These are phyloP conservation scores for Byssothecium circinans DNA, from an alignment of 2,329 filamentous ascomycete species.

Conservation along the genomic window DNA sequence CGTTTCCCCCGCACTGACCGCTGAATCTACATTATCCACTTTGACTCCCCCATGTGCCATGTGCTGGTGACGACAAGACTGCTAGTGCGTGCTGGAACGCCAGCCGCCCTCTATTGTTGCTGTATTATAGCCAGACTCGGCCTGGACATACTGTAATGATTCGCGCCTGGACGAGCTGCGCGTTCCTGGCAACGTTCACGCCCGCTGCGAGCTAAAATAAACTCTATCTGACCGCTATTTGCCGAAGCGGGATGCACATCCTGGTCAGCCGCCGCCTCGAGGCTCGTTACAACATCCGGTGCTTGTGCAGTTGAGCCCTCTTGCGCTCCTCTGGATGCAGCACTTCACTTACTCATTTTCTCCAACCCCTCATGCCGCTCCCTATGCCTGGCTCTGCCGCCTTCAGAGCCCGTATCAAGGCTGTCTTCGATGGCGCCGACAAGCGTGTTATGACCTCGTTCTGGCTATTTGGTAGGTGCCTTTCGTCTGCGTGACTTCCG, in stretches of 20 bases:
- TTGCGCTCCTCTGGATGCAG: no score
- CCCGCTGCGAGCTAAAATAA: neutral
- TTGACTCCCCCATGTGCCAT: neutral
- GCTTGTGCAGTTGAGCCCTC: no score
- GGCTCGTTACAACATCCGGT: neutral
- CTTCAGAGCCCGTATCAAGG: conserved; percentile 68
- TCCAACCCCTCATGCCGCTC: conserved; percentile 36
- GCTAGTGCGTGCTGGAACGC: no score
- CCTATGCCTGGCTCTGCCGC: conserved; percentile 60
- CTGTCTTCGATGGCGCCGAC: conserved; percentile 68
- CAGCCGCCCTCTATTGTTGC: no score
- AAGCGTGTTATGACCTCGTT: conserved; percentile 76
- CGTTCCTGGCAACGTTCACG: neutral
- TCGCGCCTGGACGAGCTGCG: neutral
- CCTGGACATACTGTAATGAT: no score
- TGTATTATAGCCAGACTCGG: no score
- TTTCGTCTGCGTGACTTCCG: neutral
- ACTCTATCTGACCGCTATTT: neutral
- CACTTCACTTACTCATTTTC: no score
- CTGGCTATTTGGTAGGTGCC: conserved; percentile 81
- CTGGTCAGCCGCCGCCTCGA: neutral
- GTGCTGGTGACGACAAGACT: neutral
- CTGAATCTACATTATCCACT: neutral
- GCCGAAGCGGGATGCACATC: neutral
- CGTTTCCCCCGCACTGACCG: neutral